Conservation (phyloP, 2,329 filamentous ascomycete genomes). For the Tolypocladium endophyticum region DNA sequence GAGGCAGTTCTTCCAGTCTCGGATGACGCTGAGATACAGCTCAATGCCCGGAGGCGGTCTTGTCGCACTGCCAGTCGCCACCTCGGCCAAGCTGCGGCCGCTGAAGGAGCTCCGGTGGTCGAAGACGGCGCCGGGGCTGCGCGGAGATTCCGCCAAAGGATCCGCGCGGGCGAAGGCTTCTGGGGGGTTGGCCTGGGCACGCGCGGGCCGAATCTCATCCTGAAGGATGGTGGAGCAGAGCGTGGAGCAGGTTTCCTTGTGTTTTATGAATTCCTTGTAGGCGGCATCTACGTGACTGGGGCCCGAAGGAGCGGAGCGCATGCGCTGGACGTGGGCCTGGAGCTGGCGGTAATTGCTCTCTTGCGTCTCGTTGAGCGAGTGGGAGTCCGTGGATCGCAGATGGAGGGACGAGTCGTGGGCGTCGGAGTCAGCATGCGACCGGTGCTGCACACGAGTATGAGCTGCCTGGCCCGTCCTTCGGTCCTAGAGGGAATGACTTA, state of each 20-base stretch:
- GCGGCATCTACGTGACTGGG: conserved; percentile 30
- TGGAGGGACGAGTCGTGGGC: conserved; percentile 16
- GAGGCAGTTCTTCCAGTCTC: conserved; percentile 33
- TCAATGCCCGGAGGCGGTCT: conserved; percentile 15
- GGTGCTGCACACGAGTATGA: background rate
- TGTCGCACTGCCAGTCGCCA: conserved; percentile 13
- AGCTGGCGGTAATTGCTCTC: conserved; percentile 25
- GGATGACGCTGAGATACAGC: conserved; percentile 25
- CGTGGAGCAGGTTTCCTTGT: conserved; percentile 27
- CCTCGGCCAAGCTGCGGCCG: conserved; percentile 22
- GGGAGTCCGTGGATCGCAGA: conserved; percentile 12
- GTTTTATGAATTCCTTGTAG: conserved; percentile 32
- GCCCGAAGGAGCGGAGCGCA: conserved; percentile 20
- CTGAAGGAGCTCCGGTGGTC: conserved; percentile 28
- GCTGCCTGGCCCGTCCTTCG: background rate
- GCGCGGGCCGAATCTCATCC: conserved; percentile 24
- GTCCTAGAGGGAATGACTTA: conserved; percentile 3
- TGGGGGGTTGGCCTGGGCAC: conserved; percentile 8
- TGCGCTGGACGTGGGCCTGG: conserved; percentile 21
- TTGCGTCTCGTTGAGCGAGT: conserved; percentile 15
- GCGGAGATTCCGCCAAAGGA: conserved; percentile 19
- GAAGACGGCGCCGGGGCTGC: conserved; percentile 16
- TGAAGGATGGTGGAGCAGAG: conserved; percentile 29
- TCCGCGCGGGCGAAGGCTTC: conserved; percentile 16
- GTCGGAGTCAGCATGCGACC: conserved; percentile 10